Conservation (phyloP, 1,284 basidiomycete genomes). For the Rhodotorula sp. region DNA sequence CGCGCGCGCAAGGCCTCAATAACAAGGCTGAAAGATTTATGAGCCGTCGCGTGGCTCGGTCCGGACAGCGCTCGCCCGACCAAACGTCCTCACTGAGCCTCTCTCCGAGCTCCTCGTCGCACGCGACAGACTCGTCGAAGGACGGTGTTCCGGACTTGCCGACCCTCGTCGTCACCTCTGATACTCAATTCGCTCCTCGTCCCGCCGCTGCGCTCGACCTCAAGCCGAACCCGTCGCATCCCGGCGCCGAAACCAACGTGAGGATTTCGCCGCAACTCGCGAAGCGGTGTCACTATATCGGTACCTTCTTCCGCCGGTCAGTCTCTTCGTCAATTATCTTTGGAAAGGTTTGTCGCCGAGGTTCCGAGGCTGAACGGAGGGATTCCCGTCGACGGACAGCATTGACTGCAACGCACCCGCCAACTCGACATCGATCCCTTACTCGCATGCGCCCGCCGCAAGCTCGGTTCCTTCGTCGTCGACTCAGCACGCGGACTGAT, state of each 20-base stretch:
- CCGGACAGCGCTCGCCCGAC: too few species aligned
- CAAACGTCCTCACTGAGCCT: too few species aligned
- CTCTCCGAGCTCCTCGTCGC: neutral
- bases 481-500: too few species aligned
- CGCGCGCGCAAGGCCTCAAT: neutral
- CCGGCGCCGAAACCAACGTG: neutral
- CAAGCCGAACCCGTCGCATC: neutral
- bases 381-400: neutral
- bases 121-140: neutral
- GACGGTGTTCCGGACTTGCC: too few species aligned
- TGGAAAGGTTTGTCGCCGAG: neutral
- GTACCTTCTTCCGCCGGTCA: slow-evolving; percentile 15
- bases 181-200: too few species aligned
- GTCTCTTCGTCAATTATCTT: neutral
- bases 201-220: too few species aligned
- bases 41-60: too few species aligned
- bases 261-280: neutral
- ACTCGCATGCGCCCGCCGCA: neutral
- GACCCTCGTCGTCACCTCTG: too few species aligned
- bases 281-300: slow-evolving; percentile 11
- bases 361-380: neutral
- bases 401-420: slow-evolving; percentile 6
- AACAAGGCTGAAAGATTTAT: neutral
- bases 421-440: slow-evolving; percentile 1
- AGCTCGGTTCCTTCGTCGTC: too few species aligned